Percentiles rank a stretch among this genome's conserved stretches.
Evolutionary conservation across 83 land plant genomes (phyloP).

Genomic region (Isoetes engelmannii): DNA sequence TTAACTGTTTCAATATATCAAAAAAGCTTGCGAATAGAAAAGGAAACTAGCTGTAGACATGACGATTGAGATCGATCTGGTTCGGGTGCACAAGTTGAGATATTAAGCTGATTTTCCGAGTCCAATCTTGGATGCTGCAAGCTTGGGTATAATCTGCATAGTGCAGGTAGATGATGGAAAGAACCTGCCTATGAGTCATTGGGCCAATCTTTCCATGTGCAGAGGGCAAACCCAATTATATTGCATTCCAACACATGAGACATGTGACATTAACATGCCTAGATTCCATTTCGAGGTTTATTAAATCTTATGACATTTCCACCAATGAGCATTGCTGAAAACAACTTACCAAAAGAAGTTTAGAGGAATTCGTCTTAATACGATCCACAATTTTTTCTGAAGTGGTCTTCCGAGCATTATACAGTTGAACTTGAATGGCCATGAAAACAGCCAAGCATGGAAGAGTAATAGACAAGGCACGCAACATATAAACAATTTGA

Average conservation of each 20-base stretch:
- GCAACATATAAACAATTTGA: slow-evolving; percentile 47
- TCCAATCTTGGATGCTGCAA: no score
- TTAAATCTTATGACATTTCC: no score
- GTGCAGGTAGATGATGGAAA: not conserved
- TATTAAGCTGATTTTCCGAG: no score
- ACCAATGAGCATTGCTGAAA: slow-evolving; percentile 1
- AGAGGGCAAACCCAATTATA: not conserved
- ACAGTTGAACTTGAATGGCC: slow-evolving; percentile 21
- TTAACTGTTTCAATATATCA: no score
- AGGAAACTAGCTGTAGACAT: no score
- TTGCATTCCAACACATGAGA: not conserved
- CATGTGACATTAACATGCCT: no score
- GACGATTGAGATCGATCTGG: no score
- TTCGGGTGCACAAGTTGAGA: no score
- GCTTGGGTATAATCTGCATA: not conserved
- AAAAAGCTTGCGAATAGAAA: no score
- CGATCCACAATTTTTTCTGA: slow-evolving; percentile 28
- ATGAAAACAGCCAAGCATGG: slow-evolving; percentile 61
- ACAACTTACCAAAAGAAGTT: slow-evolving; percentile 62
- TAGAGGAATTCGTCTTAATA: slow-evolving; percentile 35
- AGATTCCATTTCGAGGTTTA: no score
- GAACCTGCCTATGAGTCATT: not conserved
- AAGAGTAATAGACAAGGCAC: slow-evolving; percentile 53
- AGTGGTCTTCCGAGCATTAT: slow-evolving; percentile 12
- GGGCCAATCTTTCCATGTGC: not conserved